These are phyloP conservation scores for Penicillium janthinellum DNA, from an alignment of 2,329 filamentous ascomycete genomes.

Conservation along the genomic window DNA sequence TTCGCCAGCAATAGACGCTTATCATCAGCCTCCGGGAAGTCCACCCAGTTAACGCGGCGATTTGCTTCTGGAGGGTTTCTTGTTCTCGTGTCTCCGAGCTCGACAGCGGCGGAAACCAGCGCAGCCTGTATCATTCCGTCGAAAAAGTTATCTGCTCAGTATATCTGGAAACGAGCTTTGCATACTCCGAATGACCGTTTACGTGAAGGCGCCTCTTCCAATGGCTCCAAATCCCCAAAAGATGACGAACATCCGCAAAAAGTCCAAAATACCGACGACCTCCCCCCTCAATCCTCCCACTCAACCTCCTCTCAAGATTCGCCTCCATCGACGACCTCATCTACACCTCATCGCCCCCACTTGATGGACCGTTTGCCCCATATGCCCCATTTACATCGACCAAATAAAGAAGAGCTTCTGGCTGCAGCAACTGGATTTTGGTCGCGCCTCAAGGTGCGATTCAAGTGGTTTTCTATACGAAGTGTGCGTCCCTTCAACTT, in stretches of 20 bases:
- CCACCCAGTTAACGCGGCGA: conserved; percentile 51
- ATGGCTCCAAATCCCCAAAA: conserved; percentile 18
- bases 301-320: conserved; percentile 29
- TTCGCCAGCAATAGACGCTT: conserved; percentile 18
- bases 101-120: conserved; percentile 36
- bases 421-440: conserved; percentile 91
- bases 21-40: conserved; percentile 27
- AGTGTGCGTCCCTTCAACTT: conserved; percentile 92
- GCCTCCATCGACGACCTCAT: conserved; percentile 18
- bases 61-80: conserved; percentile 60
- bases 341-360: conserved; percentile 40
- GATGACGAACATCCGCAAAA: conserved; percentile 15
- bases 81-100: conserved; percentile 47
- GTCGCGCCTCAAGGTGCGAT: conserved; percentile 83
- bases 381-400: conserved; percentile 75
- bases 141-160: conserved; percentile 35
- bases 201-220: conserved; percentile 17
- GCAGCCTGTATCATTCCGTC: conserved; percentile 35
- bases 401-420: conserved; percentile 89
- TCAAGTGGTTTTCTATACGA: conserved; percentile 97
- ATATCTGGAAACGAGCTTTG: conserved; percentile 35
- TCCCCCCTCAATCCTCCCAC: conserved; percentile 4
- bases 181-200: conserved; percentile 32
- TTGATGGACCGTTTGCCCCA: conserved; percentile 66
- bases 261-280: conserved; percentile 11